A percentile compares a stretch with the other conserved stretches of the same genome.
Evolutionary conservation across 2,329 filamentous ascomycete genomes (phyloP).

Genomic region (Rhytidhysteron rufulum): DNA sequence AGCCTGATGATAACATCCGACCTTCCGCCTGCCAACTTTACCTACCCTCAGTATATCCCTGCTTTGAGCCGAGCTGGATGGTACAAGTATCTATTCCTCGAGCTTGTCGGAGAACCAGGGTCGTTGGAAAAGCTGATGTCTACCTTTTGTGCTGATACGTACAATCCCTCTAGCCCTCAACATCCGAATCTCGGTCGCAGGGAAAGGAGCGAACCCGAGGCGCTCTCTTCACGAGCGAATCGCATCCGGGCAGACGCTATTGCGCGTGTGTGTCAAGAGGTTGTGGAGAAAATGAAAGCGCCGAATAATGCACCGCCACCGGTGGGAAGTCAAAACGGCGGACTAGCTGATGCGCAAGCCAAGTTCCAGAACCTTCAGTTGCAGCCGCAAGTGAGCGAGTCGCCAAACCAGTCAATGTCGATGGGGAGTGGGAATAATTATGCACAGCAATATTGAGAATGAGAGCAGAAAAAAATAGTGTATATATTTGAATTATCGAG

Average conservation of each 20-base stretch:
- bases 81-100: slow-evolving; percentile 34
- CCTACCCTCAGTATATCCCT: slow-evolving; percentile 25
- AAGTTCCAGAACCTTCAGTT: no score
- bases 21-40: slow-evolving; percentile 6
- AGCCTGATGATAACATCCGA: slow-evolving; percentile 16
- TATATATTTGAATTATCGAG: no score
- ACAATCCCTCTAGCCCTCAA: slow-evolving; percentile 26
- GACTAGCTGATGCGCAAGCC: no score
- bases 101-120: slow-evolving; percentile 23
- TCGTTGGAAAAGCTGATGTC: slow-evolving; percentile 23
- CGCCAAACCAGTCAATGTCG: no score
- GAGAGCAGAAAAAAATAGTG: no score
- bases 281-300: slow-evolving; percentile 19
- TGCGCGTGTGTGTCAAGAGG: slow-evolving; percentile 26
- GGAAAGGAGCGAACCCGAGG: slow-evolving; percentile 19
- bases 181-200: slow-evolving; percentile 29
- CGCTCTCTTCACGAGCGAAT: slow-evolving; percentile 20
- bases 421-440: no score
- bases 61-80: slow-evolving; percentile 33
- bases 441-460: no score
- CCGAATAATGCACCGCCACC: no score
- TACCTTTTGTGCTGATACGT: slow-evolving; percentile 25
- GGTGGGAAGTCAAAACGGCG: no score
- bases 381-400: no score
- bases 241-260: slow-evolving; percentile 21